These are phyloP conservation scores for Sequoia sempervirens DNA, from an alignment of 75 land plant species.

Conservation along the genomic window DNA sequence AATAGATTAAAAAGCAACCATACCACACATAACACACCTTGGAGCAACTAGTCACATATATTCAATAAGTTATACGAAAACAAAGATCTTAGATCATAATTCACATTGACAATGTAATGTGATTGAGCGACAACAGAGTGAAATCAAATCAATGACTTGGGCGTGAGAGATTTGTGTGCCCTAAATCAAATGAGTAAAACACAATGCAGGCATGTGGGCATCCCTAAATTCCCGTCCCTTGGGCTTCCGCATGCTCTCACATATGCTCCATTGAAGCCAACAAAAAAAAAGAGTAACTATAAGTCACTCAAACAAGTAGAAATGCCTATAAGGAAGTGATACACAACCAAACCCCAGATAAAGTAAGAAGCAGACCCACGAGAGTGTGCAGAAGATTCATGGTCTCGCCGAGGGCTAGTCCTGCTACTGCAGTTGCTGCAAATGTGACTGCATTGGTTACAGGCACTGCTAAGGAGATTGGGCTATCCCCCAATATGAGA, in stretches of 20 bases:
- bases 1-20: background rate
- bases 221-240: background rate
- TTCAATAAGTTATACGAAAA: background rate
- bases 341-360: constrained; percentile 71
- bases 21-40: background rate
- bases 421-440: constrained; percentile 82
- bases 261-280: background rate
- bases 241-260: background rate
- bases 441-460: constrained; percentile 95
- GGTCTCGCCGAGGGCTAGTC: constrained; percentile 53
- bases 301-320: background rate
- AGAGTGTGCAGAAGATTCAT: constrained; percentile 27
- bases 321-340: constrained; percentile 16
- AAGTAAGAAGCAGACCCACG: constrained; percentile 60
- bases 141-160: background rate
- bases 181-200: background rate
- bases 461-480: constrained; percentile 91
- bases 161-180: background rate
- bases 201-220: background rate
- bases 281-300: background rate
- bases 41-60: background rate
- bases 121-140: background rate
- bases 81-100: background rate
- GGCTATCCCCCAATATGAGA: constrained; percentile 49
- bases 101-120: background rate